Evolutionary conservation across 2,329 filamentous ascomycete genomes (phyloP).

Genomic region (Whalleya microplaca): DNA sequence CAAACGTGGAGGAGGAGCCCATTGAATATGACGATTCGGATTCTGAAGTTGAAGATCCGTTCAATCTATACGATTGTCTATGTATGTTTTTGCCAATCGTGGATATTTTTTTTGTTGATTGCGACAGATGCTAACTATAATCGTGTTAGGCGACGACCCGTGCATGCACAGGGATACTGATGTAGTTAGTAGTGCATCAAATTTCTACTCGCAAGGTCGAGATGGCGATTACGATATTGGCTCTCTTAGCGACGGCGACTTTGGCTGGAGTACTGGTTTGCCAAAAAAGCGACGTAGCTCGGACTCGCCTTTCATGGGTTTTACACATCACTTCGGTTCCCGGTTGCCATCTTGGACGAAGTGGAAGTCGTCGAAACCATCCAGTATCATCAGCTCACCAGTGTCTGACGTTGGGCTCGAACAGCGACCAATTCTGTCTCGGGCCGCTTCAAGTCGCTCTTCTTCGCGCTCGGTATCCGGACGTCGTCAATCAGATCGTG

Average conservation of each 20-base stretch:
- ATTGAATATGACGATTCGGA: conserved; percentile 65
- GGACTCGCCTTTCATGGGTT: conserved; percentile 60
- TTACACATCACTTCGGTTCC: conserved; percentile 68
- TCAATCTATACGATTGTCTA: conserved; percentile 67
- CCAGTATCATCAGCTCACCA: conserved; percentile 57
- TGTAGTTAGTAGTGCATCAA: conserved; percentile 41
- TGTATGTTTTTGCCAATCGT: conserved; percentile 64
- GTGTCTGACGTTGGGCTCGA: conserved; percentile 86
- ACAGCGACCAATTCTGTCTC: conserved; percentile 67
- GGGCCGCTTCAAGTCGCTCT: conserved; percentile 73
- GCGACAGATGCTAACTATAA: conserved; percentile 9
- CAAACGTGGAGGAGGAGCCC: conserved; percentile 85
- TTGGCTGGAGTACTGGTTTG: conserved; percentile 47
- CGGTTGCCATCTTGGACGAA: conserved; percentile 58
- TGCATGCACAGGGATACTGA: conserved; percentile 60
- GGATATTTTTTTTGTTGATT: no score
- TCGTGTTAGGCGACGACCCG: conserved; percentile 61
- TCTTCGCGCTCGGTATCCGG: conserved; percentile 73
- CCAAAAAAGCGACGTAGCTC: conserved; percentile 61
- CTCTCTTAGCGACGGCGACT: conserved; percentile 68
- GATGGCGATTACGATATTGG: conserved; percentile 68
- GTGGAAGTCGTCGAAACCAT: conserved; percentile 52
- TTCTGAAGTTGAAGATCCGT: conserved; percentile 49
- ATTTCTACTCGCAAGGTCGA: conserved; percentile 45
- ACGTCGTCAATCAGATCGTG: conserved; percentile 48